Evolutionary conservation across 1,139 yeast genomes (phyloP).

Genomic region (Sugiyamaella neomexicana): DNA sequence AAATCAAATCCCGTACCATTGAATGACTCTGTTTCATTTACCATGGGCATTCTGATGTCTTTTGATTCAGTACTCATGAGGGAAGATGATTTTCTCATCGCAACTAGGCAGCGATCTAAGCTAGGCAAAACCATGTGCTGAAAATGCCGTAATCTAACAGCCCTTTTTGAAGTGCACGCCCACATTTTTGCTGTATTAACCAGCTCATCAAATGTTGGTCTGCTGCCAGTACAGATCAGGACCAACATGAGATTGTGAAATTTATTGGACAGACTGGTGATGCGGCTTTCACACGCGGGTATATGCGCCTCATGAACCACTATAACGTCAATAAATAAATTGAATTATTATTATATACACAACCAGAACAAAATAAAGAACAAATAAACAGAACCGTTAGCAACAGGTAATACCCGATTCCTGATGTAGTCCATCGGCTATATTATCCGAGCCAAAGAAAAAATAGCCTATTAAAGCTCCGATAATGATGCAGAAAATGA

Average conservation of each 20-base stretch:
- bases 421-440: constrained; percentile 22
- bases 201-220: no score
- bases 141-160: neutral
- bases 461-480: constrained; percentile 64
- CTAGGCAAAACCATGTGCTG: neutral
- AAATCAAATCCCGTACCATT: no score
- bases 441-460: constrained; percentile 35
- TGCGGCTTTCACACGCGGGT: constrained; percentile 6
- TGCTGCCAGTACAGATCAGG: no score
- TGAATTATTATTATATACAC: neutral
- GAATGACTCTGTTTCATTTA: constrained; percentile 1
- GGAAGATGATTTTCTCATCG: neutral
- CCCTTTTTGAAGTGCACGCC: neutral
- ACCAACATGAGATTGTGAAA: no score
- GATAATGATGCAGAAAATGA: constrained; percentile 59
- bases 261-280: constrained; percentile 7
- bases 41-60: neutral
- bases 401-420: constrained; percentile 27
- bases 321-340: neutral
- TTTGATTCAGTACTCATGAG: neutral
- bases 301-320: neutral
- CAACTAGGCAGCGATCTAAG: neutral
- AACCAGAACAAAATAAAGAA: neutral
- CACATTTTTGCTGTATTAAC: neutral
- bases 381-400: constrained; percentile 8